Evolutionary conservation across 139 green algal species (phyloP).

Genomic region (Ettlia oleoabundans): DNA sequence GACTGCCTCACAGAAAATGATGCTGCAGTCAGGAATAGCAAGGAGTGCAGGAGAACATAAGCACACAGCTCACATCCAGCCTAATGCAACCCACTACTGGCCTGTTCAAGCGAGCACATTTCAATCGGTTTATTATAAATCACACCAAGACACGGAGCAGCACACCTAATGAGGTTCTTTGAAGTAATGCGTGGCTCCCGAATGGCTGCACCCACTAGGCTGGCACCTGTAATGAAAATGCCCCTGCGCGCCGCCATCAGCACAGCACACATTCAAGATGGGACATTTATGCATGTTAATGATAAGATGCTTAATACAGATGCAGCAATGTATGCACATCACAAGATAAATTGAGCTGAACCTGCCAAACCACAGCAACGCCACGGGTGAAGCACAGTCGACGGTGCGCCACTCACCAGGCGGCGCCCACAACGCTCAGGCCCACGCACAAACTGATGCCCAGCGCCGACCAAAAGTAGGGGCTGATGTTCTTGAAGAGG

Average conservation of each 20-base stretch:
- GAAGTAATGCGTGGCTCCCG: constrained; percentile 95
- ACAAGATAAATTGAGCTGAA: too few relatives aligned
- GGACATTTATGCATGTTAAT: neutral
- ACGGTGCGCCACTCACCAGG: constrained; percentile 88
- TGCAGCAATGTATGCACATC: too few relatives aligned
- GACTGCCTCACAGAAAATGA: constrained; percentile 99
- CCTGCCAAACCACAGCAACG: too few relatives aligned
- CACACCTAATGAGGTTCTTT: constrained; percentile 99
- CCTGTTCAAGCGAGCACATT: too few relatives aligned
- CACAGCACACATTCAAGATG: neutral
- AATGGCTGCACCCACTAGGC: constrained; percentile 94
- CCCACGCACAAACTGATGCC: constrained; percentile 91
- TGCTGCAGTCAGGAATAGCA: too few relatives aligned
- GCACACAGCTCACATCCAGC: too few relatives aligned
- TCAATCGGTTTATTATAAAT: too few relatives aligned
- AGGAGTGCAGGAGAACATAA: too few relatives aligned
- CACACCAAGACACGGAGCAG: too few relatives aligned
- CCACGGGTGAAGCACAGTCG: too few relatives aligned
- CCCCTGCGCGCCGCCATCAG: constrained; percentile 75
- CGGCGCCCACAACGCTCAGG: constrained; percentile 92
- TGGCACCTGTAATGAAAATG: constrained; percentile 99
- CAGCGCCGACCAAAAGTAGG: constrained; percentile 90
- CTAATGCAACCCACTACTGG: too few relatives aligned
- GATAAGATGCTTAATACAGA: too few relatives aligned
- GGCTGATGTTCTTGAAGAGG: constrained; percentile 88